These are phyloP conservation scores for Coriolopsis trogii DNA, from an alignment of 1,284 basidiomycete genomes.

Conservation along the genomic window DNA sequence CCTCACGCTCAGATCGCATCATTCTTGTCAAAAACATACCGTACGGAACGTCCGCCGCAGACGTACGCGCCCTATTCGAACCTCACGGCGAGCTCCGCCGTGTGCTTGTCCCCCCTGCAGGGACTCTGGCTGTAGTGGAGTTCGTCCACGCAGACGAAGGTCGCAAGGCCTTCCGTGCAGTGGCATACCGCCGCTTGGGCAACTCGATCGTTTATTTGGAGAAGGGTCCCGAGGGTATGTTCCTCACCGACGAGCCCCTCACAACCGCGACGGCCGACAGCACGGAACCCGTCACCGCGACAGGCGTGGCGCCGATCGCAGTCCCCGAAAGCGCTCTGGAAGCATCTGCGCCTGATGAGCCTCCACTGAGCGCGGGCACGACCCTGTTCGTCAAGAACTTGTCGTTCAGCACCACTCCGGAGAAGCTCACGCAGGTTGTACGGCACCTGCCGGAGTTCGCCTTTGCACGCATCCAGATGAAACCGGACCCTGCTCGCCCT, in stretches of 20 bases:
- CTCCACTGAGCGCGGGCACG: slow-evolving; percentile 65
- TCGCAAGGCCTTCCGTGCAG: slow-evolving; percentile 73
- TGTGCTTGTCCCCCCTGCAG: slow-evolving; percentile 88
- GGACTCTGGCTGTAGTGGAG: slow-evolving; percentile 94
- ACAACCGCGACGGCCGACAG: slow-evolving; percentile 2
- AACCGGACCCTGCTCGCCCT: slow-evolving; percentile 81
- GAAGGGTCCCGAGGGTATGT: slow-evolving; percentile 88
- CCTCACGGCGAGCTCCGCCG: slow-evolving; percentile 77
- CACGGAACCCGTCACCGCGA: slow-evolving; percentile 23
- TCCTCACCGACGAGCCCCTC: slow-evolving; percentile 38
- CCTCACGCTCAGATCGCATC: slow-evolving; percentile 70
- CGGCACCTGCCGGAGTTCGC: slow-evolving; percentile 80
- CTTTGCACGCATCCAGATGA: slow-evolving; percentile 92
- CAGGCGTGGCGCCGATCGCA: slow-evolving; percentile 16
- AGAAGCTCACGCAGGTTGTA: slow-evolving; percentile 73
- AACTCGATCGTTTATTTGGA: slow-evolving; percentile 93
- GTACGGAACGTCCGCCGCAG: slow-evolving; percentile 80
- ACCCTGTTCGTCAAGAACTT: slow-evolving; percentile 97
- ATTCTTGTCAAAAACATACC: slow-evolving; percentile 98
- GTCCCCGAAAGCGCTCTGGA: slow-evolving; percentile 24
- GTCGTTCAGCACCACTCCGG: slow-evolving; percentile 85
- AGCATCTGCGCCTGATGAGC: slow-evolving; percentile 39
- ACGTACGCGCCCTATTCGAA: slow-evolving; percentile 81
- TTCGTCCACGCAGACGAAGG: slow-evolving; percentile 77
- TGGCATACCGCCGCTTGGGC: slow-evolving; percentile 89